These are phyloP conservation scores for Tardiomyces blankii DNA, from an alignment of 1,139 yeast genomes.

Conservation along the genomic window DNA sequence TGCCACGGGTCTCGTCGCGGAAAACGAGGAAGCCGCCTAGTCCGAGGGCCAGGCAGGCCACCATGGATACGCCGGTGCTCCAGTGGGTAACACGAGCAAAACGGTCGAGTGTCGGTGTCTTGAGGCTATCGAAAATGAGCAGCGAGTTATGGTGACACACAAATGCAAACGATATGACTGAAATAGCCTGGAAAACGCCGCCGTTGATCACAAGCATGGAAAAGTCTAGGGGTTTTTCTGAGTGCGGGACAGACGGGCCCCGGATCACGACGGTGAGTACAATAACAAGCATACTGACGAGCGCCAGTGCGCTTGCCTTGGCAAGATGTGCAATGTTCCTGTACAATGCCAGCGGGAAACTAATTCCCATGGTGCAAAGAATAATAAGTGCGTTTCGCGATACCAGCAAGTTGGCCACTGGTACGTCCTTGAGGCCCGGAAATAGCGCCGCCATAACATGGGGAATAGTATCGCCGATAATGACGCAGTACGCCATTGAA, in stretches of 20 bases:
- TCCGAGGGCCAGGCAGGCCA: conserved; percentile 73
- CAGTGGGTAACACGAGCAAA: conserved; percentile 73
- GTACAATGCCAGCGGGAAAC: conserved; percentile 75
- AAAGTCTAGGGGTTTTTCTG: conserved; percentile 8
- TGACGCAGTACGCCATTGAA: conserved; percentile 85
- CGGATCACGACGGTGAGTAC: conserved; percentile 61
- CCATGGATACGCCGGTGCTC: conserved; percentile 71
- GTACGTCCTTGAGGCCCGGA: conserved; percentile 34
- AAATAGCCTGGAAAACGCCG: conserved; percentile 75
- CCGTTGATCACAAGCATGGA: conserved; percentile 33
- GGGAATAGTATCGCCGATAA: conserved; percentile 91
- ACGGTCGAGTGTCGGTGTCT: conserved; percentile 61
- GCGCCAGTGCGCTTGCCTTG: conserved; percentile 78
- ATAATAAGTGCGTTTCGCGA: conserved; percentile 58
- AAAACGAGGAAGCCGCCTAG: conserved; percentile 68
- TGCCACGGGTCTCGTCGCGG: conserved; percentile 73
- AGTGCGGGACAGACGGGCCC: conserved; percentile 43
- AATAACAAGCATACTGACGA: conserved; percentile 72
- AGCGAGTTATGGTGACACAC: conserved; percentile 94
- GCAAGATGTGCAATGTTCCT: conserved; percentile 79
- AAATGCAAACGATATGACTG: conserved; percentile 85
- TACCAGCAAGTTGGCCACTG: conserved; percentile 41
- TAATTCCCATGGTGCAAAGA: conserved; percentile 57
- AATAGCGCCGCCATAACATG: conserved; percentile 69
- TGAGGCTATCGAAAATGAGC: conserved; percentile 75